Base-by-base conservation (phyloP, 139 green algal genomes). In the Asterochloris erici region DNA sequence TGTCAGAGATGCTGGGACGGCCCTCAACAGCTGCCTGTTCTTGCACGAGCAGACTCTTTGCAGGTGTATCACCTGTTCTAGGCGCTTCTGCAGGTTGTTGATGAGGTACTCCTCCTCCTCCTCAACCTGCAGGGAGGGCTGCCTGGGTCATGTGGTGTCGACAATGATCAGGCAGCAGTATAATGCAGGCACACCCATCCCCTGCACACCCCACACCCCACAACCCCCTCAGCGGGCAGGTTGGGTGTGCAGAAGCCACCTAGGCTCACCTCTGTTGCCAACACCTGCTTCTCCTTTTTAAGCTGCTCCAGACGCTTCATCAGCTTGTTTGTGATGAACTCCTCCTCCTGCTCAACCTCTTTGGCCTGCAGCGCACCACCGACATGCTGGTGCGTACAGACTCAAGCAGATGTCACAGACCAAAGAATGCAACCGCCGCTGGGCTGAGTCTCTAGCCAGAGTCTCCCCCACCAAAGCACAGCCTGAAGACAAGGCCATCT, bases 71-170 rank as follows among this genome's bases (percentile, higher is more conserved):
- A 95, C 89, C 87, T 94, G 90, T 15, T 91, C 82, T 19, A 96
- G 85, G 47, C 89, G 84, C 77, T 93, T 94, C 63, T 95, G 91
- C 47, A 97, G 85, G 11, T 89, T 95, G 90, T 96, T 95, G 9
- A 91, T 88, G 47, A 97, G 84, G 77, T 95, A 96, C 82, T 95
- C 91, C 79, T 96, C 92, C 78, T 95, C 92, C 71, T 91, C 86
- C 74, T 95, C 92, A 0, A 96, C 92, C 90, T 94, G 76, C 61
- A 70, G 14, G 24, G 38, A 68, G 77, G 28, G 23, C 16, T 19
- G 11, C 61, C 73, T 26, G 21, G 26, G 29, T 63, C 28, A 78
- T 62, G 14, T 54, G 21, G 73, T 12, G 15, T 11, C 0, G 27
- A 14, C 10, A 63, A 17, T 38, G n/a, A 9, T 17, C 73, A 62